Base-by-base conservation (phyloP, 2,329 filamentous ascomycete genomes). In the Trichoderma gracile region DNA sequence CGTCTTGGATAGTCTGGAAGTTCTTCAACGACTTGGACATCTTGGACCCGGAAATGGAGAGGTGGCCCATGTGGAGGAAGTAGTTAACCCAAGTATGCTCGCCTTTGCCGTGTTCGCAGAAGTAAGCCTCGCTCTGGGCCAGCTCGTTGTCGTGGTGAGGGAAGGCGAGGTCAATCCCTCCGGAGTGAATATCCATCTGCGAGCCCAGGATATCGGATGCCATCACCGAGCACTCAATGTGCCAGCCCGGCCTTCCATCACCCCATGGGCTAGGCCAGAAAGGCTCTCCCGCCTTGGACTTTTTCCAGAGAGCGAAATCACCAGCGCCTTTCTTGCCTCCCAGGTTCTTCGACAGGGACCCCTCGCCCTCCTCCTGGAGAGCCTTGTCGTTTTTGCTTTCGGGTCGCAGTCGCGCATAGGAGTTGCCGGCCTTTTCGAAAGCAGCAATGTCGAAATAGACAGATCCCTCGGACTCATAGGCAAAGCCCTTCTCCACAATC, bases 21-120 rank as follows among this genome's bases (percentile, higher is more conserved):
- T 97, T 98, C 80, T 98, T 97, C 64, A 98, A 78, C 17, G 88
- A 92, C 77, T 98, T 98, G 64, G 90, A 94, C 94, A 98, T 98
- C 76, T 98, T 98, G 23, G 89, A 92, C 0, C 94, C 93, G 27
- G 89, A 86, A 64, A 98, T 97, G 6, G 76, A 78, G 54, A 97
- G 78, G 74, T 98, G 94, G 0, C 94, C 94, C 89, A 96, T 97
- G 74, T 97, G 94, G 17, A 97, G 74, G 78, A 97, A 98, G 78
- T 97, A 96, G 74, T 95, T 96, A 57, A 97, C 91, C 94, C 94
- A 97, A 66, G 91, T 91, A 70, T 85, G 82, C 70, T 83, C 80
- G 53, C 75, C 78, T 73, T 83, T 81, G 45, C 73, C 76, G 62
- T 81, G 75, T 46, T 82, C 71, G 71, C 79, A 82, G 71, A 91